Conservation (phyloP, 345 rosid genomes). For the Salix brachista region DNA sequence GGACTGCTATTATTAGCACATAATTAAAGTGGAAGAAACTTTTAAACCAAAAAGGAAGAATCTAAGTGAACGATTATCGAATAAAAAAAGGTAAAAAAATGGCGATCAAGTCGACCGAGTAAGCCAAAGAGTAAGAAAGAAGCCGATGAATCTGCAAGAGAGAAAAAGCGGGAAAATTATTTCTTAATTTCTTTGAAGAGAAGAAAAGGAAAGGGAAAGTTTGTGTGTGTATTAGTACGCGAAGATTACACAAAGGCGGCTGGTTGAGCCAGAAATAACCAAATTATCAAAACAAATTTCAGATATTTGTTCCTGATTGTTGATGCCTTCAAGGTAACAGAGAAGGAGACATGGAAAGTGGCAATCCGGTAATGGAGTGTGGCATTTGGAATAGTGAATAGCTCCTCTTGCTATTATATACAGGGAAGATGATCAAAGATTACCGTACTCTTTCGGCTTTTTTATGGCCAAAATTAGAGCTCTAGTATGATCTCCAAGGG, state of each 20-base stretch:
- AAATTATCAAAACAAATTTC: background rate
- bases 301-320: background rate
- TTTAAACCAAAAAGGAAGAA: constrained; percentile 1
- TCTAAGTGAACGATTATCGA: background rate
- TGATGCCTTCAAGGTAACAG: constrained; percentile 11
- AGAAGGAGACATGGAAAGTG: constrained; percentile 6
- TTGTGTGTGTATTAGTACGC: background rate
- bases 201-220: background rate
- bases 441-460: background rate
- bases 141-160: background rate
- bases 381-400: background rate
- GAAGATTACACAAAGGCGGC: background rate
- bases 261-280: background rate
- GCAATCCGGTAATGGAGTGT: constrained; percentile 4
- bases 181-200: constrained; percentile 2
- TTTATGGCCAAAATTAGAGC: background rate
- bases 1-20: background rate
- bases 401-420: background rate
- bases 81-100: background rate
- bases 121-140: background rate
- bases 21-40: background rate
- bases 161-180: constrained; percentile 12
- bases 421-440: background rate
- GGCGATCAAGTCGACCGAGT: constrained; percentile 7
- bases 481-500: background rate